A percentile compares a stretch with the other conserved stretches of the same genome.
Conservation (phyloP, 2,329 filamentous ascomycete species). For the Diaporthe sp. region DNA sequence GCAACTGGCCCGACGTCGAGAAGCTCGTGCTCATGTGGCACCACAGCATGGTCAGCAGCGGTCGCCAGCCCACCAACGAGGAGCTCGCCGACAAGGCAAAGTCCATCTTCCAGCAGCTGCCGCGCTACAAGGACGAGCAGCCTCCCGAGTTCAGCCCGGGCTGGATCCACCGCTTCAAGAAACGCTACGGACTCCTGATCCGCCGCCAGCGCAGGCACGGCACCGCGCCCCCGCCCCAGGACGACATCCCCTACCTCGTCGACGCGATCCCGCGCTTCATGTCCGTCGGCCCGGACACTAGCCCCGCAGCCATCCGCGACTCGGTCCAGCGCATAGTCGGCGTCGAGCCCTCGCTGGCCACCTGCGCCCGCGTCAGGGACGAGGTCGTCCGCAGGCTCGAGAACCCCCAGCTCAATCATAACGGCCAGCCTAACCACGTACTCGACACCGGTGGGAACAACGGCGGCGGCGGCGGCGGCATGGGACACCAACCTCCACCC, state of each 20-base stretch:
- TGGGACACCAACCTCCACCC: slow-evolving; percentile 31
- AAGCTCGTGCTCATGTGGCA: slow-evolving; percentile 69
- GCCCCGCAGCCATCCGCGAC: slow-evolving; percentile 70
- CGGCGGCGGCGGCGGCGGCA: slow-evolving; percentile 6
- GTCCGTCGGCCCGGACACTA: slow-evolving; percentile 68
- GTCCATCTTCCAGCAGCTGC: slow-evolving; percentile 68
- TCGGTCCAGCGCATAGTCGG: slow-evolving; percentile 67
- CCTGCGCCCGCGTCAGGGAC: slow-evolving; percentile 69
- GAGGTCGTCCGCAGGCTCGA: slow-evolving; percentile 63
- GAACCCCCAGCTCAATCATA: slow-evolving; percentile 44
- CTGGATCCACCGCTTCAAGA: slow-evolving; percentile 76
- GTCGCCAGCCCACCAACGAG: slow-evolving; percentile 72
- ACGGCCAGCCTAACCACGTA: slow-evolving; percentile 37
- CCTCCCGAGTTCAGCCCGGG: slow-evolving; percentile 73
- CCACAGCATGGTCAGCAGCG: slow-evolving; percentile 63
- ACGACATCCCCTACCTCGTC: slow-evolving; percentile 71
- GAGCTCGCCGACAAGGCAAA: slow-evolving; percentile 74
- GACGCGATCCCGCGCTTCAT: slow-evolving; percentile 72
- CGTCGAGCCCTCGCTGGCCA: slow-evolving; percentile 65
- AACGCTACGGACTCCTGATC: slow-evolving; percentile 70
- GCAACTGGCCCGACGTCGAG: slow-evolving; percentile 74
- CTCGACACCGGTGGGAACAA: slow-evolving; percentile 39
- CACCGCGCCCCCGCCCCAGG: slow-evolving; percentile 61
- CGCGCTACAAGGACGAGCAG: slow-evolving; percentile 71
- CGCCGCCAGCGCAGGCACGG: slow-evolving; percentile 67